phyloP scores from a whole-genome alignment of 345 rosid genomes.

The Acer negundo region DNA sequence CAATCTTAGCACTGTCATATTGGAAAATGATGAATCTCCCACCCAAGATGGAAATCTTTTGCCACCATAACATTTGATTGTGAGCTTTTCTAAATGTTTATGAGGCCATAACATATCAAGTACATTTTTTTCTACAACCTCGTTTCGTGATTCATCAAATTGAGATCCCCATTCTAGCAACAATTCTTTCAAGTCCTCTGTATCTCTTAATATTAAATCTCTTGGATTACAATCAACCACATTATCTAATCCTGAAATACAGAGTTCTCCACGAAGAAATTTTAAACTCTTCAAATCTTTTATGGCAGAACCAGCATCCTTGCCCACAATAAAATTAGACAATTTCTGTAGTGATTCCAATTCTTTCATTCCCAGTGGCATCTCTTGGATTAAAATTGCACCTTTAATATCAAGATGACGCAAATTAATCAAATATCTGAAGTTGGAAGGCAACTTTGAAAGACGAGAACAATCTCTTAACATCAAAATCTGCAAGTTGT shows the following conservation, averaged over 20 bases:
- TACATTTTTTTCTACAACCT: neutral
- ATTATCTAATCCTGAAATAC: neutral
- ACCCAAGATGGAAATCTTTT: neutral
- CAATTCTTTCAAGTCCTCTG: neutral
- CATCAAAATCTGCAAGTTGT: neutral
- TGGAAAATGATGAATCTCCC: slow-evolving; percentile 5
- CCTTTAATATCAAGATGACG: slow-evolving; percentile 8
- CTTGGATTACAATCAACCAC: neutral
- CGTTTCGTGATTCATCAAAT: neutral
- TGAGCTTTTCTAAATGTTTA: neutral
- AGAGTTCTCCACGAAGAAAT: neutral
- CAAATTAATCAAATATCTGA: neutral
- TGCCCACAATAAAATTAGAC: slow-evolving; percentile 8
- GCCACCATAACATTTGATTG: neutral
- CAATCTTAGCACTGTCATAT: neutral
- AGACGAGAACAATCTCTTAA: neutral
- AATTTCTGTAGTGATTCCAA: neutral
- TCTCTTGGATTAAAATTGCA: neutral
- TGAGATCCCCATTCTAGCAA: neutral
- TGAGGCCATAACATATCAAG: slow-evolving; percentile 1
- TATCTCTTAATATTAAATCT: neutral
- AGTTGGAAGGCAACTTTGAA: neutral
- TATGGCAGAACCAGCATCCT: neutral
- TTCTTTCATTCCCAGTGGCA: slow-evolving; percentile 3
- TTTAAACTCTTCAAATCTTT: neutral